Evolutionary conservation across 2,329 filamentous ascomycete genomes (phyloP).

Genomic region (Exophiala mesophila): DNA sequence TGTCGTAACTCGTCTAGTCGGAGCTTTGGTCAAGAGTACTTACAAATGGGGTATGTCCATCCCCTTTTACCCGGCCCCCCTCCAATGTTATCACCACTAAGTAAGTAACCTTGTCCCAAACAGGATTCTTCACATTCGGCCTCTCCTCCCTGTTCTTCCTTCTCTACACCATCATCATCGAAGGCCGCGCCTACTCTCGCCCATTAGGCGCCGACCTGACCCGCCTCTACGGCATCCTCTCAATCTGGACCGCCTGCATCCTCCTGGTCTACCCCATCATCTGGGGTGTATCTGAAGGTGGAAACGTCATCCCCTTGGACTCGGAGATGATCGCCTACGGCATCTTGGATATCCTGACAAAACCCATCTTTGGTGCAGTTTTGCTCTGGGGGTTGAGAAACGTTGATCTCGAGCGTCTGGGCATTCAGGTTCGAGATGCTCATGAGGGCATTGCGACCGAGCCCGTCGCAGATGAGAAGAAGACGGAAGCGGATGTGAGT

Average conservation of each 20-base stretch:
- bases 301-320: slow-evolving; percentile 61
- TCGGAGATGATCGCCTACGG: slow-evolving; percentile 66
- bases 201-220: slow-evolving; percentile 51
- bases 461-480: slow-evolving; percentile 17
- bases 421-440: slow-evolving; percentile 21
- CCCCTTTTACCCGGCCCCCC: no score
- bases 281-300: slow-evolving; percentile 61
- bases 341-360: slow-evolving; percentile 49
- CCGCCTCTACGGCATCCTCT: slow-evolving; percentile 51
- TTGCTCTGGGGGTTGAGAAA: slow-evolving; percentile 60
- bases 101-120: no score
- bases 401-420: slow-evolving; percentile 53
- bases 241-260: slow-evolving; percentile 54
- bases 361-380: slow-evolving; percentile 49
- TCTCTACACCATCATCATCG: slow-evolving; percentile 54
- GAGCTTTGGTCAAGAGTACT: slow-evolving; percentile 55
- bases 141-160: slow-evolving; percentile 55
- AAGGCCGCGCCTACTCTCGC: slow-evolving; percentile 53
- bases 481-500: slow-evolving; percentile 6
- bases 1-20: slow-evolving; percentile 63
- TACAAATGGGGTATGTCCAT: slow-evolving; percentile 48
- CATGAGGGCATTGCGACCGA: slow-evolving; percentile 4
- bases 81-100: no score
- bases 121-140: slow-evolving; percentile 56
- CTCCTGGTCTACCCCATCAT: slow-evolving; percentile 63